These are phyloP conservation scores for Rhizopogon vinicolor DNA, from an alignment of 768 basidiomycete genomes.

Conservation along the genomic window DNA sequence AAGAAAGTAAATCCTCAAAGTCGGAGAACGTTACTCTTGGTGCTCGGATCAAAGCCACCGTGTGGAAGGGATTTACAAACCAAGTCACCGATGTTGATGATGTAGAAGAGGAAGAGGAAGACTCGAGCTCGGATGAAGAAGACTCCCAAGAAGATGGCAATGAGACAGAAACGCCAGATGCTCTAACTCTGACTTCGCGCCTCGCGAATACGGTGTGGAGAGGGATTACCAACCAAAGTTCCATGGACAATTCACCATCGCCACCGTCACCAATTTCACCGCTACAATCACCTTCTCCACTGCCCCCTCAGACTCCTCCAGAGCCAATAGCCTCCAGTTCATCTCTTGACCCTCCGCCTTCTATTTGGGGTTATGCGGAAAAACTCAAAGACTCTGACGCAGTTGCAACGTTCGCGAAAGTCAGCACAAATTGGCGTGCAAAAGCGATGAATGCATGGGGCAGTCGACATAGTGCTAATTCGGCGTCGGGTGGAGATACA, in stretches of 20 bases:
- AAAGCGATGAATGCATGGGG: slow-evolving; percentile 39
- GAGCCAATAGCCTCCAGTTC: background rate
- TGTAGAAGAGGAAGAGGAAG: slow-evolving; percentile 25
- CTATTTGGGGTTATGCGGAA: slow-evolving; percentile 68
- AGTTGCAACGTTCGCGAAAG: slow-evolving; percentile 65
- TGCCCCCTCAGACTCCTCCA: slow-evolving; percentile 11
- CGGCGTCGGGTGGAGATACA: background rate
- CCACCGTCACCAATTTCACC: slow-evolving; percentile 31
- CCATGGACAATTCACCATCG: slow-evolving; percentile 51
- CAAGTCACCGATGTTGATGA: slow-evolving; percentile 38
- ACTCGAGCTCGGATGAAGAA: slow-evolving; percentile 20
- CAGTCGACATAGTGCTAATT: slow-evolving; percentile 12
- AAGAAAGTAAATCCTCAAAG: slow-evolving; percentile 29
- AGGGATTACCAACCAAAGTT: slow-evolving; percentile 70
- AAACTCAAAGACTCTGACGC: slow-evolving; percentile 72
- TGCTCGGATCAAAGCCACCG: slow-evolving; percentile 47
- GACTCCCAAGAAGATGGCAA: slow-evolving; percentile 34
- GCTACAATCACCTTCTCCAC: slow-evolving; percentile 23
- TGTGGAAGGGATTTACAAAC: slow-evolving; percentile 68
- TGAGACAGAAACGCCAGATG: slow-evolving; percentile 38
- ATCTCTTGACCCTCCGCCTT: slow-evolving; percentile 15
- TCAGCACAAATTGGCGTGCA: slow-evolving; percentile 72
- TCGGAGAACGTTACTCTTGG: slow-evolving; percentile 42
- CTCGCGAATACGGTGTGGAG: slow-evolving; percentile 67
- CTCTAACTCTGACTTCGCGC: slow-evolving; percentile 42